A percentile compares a stretch with the other conserved stretches of the same genome.
Evolutionary conservation across 129 eudicot species (phyloP).

Genomic region (Flaveria linearis): DNA sequence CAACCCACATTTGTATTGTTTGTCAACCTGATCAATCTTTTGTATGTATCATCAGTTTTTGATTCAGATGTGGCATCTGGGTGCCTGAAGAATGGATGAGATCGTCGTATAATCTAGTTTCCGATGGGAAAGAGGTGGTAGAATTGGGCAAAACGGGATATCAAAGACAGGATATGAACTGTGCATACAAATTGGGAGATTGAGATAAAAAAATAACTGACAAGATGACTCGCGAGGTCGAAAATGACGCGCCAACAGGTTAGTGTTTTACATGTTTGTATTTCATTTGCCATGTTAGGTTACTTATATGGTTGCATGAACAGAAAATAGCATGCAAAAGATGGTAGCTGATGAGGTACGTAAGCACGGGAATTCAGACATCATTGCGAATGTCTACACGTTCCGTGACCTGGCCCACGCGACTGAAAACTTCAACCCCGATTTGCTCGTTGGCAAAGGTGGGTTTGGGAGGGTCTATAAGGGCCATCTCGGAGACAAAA

Average conservation of each 20-base stretch:
- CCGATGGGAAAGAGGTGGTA: not conserved
- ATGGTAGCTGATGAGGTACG: conserved; percentile 61
- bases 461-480: conserved; percentile 90
- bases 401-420: conserved; percentile 70
- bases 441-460: conserved; percentile 66
- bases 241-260: conserved; percentile 10
- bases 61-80: not conserved
- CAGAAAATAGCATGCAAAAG: conserved; percentile 51
- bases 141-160: not conserved
- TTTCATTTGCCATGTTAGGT: not conserved
- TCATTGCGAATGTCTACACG: conserved; percentile 52
- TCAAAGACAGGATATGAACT: not conserved
- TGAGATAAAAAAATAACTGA: not conserved
- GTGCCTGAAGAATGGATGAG: not conserved
- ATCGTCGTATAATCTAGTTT: not conserved
- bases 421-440: conserved; percentile 69
- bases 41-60: not conserved
- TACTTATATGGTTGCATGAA: not conserved
- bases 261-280: not conserved
- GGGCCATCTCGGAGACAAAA: conserved; percentile 44
- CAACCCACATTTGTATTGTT: not conserved
- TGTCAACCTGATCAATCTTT: not conserved
- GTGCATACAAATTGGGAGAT: not conserved
- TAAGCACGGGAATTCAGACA: conserved; percentile 38
- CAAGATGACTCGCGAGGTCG: conserved; percentile 1